A percentile compares a stretch with the other conserved stretches of the same genome.
Evolutionary conservation across 1,139 yeast species (phyloP).

Genomic region (Saccharomyces hybrid): DNA sequence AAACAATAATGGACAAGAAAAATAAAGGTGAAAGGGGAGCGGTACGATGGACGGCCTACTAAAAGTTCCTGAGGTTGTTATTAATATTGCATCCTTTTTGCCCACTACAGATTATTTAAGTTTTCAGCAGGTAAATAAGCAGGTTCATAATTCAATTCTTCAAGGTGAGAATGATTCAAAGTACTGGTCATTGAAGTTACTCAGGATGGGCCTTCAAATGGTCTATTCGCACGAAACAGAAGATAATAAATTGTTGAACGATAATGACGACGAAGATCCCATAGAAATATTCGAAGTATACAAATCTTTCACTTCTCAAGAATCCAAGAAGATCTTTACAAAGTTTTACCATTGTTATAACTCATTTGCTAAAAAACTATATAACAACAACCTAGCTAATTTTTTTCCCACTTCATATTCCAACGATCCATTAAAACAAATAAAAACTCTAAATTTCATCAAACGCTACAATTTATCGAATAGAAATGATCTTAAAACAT

Average conservation of each 20-base stretch:
- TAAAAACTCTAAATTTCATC: constrained; percentile 21
- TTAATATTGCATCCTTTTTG: constrained; percentile 19
- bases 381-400: constrained; percentile 18
- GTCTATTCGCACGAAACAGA: constrained; percentile 10
- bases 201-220: constrained; percentile 36
- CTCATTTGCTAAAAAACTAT: constrained; percentile 20
- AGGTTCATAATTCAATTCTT: constrained; percentile 34
- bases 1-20: neutral
- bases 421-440: constrained; percentile 27
- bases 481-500: constrained; percentile 15
- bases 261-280: constrained; percentile 14
- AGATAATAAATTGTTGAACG: constrained; percentile 39
- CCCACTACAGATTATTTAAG: constrained; percentile 30
- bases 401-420: constrained; percentile 24
- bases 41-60: constrained; percentile 23
- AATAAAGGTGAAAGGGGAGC: constrained; percentile 3
- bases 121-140: constrained; percentile 25
- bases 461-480: constrained; percentile 19
- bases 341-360: constrained; percentile 17
- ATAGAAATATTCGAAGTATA: constrained; percentile 24
- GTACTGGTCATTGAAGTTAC: constrained; percentile 49
- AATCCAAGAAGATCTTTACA: constrained; percentile 15
- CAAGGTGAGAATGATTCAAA: constrained; percentile 31
- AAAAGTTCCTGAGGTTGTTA: constrained; percentile 22
- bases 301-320: constrained; percentile 9